Evolutionary conservation across 108 stramenopile genomes (phyloP).

Genomic region (Skeletonema tropicum): DNA sequence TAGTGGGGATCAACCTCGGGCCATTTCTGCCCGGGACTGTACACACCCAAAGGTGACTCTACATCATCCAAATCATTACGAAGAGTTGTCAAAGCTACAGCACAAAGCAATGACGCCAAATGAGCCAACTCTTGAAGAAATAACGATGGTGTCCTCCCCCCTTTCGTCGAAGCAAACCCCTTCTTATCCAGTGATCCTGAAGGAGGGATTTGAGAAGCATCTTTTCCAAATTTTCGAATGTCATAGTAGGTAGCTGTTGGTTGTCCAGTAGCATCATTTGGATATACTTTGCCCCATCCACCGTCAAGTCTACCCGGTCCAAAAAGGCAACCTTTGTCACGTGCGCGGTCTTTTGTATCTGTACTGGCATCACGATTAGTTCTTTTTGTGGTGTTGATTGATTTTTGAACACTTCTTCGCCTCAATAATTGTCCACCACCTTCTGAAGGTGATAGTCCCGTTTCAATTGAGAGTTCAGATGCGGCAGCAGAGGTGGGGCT

Average conservation of each 20-base stretch:
- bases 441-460: neutral
- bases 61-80: slow-evolving; percentile 75
- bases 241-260: slow-evolving; percentile 51
- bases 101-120: slow-evolving; percentile 61
- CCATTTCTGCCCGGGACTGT: slow-evolving; percentile 61
- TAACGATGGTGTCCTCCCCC: slow-evolving; percentile 69
- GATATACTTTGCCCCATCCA: slow-evolving; percentile 59
- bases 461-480: too few relatives aligned
- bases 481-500: too few relatives aligned
- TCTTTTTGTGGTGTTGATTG: slow-evolving; percentile 29
- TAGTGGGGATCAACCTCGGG: slow-evolving; percentile 72
- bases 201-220: slow-evolving; percentile 7
- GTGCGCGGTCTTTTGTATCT: slow-evolving; percentile 18
- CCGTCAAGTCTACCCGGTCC: slow-evolving; percentile 66
- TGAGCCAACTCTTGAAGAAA: slow-evolving; percentile 83
- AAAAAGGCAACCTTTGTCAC: slow-evolving; percentile 37
- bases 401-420: slow-evolving; percentile 24
- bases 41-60: slow-evolving; percentile 61
- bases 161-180: slow-evolving; percentile 65
- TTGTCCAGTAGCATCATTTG: slow-evolving; percentile 12
- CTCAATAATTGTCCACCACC: neutral
- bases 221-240: slow-evolving; percentile 8
- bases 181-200: slow-evolving; percentile 5
- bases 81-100: slow-evolving; percentile 74
- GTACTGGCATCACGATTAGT: neutral